These are phyloP conservation scores for Claviceps digitariae DNA, from an alignment of 2,329 filamentous ascomycete species.

Conservation along the genomic window DNA sequence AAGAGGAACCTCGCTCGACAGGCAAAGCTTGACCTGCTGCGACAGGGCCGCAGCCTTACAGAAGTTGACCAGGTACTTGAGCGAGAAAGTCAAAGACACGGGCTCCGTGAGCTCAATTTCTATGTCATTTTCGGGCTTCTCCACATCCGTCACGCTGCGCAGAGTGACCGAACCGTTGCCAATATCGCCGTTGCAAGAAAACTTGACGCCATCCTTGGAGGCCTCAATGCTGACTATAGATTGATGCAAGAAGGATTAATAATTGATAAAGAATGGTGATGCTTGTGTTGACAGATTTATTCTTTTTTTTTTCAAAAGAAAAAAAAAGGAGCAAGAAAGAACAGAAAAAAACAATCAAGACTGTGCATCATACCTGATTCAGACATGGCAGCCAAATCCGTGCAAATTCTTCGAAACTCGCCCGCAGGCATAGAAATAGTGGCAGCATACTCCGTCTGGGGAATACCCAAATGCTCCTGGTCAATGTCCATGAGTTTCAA, in stretches of 20 bases:
- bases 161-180: conserved; percentile 90
- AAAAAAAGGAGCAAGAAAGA: not conserved
- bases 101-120: conserved; percentile 86
- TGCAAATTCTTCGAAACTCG: conserved; percentile 92
- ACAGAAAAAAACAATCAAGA: not conserved
- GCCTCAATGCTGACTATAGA: conserved; percentile 79
- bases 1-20: conserved; percentile 92
- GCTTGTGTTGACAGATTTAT: not conserved
- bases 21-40: conserved; percentile 71
- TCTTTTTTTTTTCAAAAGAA: no score
- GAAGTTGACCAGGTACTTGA: conserved; percentile 99
- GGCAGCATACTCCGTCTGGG: conserved; percentile 95
- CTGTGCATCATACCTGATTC: conserved; percentile 67
- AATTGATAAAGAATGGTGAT: not conserved
- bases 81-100: conserved; percentile 88
- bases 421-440: conserved; percentile 76
- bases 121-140: conserved; percentile 77
- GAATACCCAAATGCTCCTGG: conserved; percentile 97
- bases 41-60: conserved; percentile 92
- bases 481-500: conserved; percentile 99
- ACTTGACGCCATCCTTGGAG: conserved; percentile 94
- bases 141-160: conserved; percentile 74
- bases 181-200: conserved; percentile 85
- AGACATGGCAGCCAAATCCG: conserved; percentile 80
- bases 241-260: not conserved